These are phyloP conservation scores for Coniophora puteana DNA, from an alignment of 1,284 basidiomycete genomes.

Conservation along the genomic window DNA sequence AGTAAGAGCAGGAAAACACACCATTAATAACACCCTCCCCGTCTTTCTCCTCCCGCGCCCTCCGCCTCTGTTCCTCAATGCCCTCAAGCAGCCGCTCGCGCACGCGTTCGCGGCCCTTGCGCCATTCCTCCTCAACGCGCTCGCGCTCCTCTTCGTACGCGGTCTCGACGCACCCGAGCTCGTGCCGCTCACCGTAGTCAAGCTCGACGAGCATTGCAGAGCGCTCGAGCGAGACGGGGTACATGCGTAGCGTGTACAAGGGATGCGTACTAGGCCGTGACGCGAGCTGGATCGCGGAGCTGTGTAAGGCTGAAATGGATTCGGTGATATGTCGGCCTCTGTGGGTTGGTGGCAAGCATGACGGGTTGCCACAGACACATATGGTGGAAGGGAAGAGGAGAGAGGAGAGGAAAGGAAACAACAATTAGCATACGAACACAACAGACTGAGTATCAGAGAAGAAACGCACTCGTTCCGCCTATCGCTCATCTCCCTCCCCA, in stretches of 20 bases:
- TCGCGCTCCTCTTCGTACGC: constrained; percentile 76
- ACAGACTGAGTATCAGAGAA: too few relatives aligned
- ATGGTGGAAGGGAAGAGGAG: constrained; percentile 12
- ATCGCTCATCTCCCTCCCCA: constrained; percentile 68
- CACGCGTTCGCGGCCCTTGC: constrained; percentile 63
- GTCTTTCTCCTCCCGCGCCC: constrained; percentile 79
- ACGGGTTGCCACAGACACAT: too few relatives aligned
- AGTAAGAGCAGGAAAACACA: constrained; percentile 25
- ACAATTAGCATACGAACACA: background rate
- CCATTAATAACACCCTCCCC: constrained; percentile 68
- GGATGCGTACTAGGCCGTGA: constrained; percentile 61
- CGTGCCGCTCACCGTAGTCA: constrained; percentile 60
- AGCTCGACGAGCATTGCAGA: constrained; percentile 65
- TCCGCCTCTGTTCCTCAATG: constrained; percentile 70
- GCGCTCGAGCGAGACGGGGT: constrained; percentile 69
- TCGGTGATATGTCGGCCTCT: constrained; percentile 54
- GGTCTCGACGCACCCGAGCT: constrained; percentile 55
- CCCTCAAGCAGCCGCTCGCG: constrained; percentile 75
- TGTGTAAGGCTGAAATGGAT: constrained; percentile 51
- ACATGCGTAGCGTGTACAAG: constrained; percentile 64
- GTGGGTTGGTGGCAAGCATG: constrained; percentile 15
- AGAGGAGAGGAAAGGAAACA: constrained; percentile 9
- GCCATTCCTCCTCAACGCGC: constrained; percentile 76
- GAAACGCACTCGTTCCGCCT: constrained; percentile 66
- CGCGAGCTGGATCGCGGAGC: constrained; percentile 53